A percentile compares a stretch with the other conserved stretches of the same genome.
Conservation (phyloP, 2,329 filamentous ascomycete genomes). For the Aureobasidium subglaciale region DNA sequence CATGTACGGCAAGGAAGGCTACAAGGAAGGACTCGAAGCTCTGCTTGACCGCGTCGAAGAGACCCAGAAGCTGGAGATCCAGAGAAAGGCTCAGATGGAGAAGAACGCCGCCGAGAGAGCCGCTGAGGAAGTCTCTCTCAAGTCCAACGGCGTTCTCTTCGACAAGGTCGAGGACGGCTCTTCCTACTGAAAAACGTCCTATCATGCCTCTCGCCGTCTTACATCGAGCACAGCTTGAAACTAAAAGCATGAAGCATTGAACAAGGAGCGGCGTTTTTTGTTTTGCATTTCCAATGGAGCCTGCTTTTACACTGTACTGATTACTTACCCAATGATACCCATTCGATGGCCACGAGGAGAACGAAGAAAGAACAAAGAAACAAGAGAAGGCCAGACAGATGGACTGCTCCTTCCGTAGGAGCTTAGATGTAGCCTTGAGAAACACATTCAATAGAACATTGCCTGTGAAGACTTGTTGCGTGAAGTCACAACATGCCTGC, state of each 20-base stretch:
- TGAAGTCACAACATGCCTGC: no score
- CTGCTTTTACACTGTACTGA: neutral
- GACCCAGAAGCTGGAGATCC: constrained; percentile 28
- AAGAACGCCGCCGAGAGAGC: constrained; percentile 21
- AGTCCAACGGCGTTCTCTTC: constrained; percentile 4
- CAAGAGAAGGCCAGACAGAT: neutral
- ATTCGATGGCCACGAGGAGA: neutral
- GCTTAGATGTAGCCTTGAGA: no score
- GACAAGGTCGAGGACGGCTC: neutral
- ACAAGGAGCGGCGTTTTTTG: neutral
- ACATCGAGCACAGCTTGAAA: no score
- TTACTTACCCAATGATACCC: neutral
- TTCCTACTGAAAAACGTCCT: neutral
- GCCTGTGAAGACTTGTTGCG: no score
- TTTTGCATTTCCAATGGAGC: neutral
- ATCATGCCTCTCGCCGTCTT: no score
- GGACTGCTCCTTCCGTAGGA: neutral
- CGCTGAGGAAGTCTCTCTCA: constrained; percentile 7
- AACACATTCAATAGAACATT: no score
- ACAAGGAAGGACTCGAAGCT: constrained; percentile 20
- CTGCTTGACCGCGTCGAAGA: constrained; percentile 30
- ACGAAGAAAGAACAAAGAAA: neutral
- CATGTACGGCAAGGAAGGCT: constrained; percentile 22
- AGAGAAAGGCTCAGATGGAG: constrained; percentile 20
- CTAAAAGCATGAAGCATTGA: neutral